Evolutionary conservation across 805 yeast genomes (phyloP).

Genomic region (Grigorovia humatica): DNA sequence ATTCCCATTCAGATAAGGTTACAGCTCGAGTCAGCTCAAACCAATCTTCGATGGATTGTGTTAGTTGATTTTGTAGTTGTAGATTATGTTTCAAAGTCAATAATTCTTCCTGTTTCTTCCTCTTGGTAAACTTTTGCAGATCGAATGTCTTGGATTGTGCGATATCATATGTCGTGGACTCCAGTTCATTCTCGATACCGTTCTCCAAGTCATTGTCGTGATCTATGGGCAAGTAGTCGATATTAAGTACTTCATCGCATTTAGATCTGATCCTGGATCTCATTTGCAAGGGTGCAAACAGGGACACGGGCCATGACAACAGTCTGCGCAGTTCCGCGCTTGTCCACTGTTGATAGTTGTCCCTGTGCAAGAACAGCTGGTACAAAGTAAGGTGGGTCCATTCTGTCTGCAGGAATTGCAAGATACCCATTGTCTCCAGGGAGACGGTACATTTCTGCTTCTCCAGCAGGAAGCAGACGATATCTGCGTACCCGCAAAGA

Average conservation of each 20-base stretch:
- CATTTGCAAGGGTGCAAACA: slow-evolving; percentile 41
- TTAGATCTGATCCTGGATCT: slow-evolving; percentile 10
- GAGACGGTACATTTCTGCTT: neutral
- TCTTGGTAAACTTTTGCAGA: slow-evolving; percentile 16
- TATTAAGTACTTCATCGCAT: slow-evolving; percentile 12
- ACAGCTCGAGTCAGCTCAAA: slow-evolving; percentile 9
- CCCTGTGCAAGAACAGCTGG: slow-evolving; percentile 43
- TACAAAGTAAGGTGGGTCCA: slow-evolving; percentile 43
- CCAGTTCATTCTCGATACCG: slow-evolving; percentile 4
- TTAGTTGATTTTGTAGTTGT: slow-evolving; percentile 12
- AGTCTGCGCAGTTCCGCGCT: slow-evolving; percentile 42
- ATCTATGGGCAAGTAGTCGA: slow-evolving; percentile 12
- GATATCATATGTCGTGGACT: slow-evolving; percentile 8
- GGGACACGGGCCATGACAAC: slow-evolving; percentile 67
- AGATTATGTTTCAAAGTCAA: slow-evolving; percentile 14
- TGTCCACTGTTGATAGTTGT: slow-evolving; percentile 51
- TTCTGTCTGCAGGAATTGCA: slow-evolving; percentile 32
- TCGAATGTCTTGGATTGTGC: slow-evolving; percentile 25
- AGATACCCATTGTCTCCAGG: neutral
- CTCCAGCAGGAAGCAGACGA: slow-evolving; percentile 26
- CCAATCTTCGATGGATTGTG: slow-evolving; percentile 15
- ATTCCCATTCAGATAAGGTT: neutral
- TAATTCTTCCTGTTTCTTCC: slow-evolving; percentile 13
- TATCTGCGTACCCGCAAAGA: slow-evolving; percentile 32
- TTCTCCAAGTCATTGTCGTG: slow-evolving; percentile 9